These are phyloP conservation scores for Nicotiana benthamiana DNA, from an alignment of 257 asterid genomes.

Conservation along the genomic window DNA sequence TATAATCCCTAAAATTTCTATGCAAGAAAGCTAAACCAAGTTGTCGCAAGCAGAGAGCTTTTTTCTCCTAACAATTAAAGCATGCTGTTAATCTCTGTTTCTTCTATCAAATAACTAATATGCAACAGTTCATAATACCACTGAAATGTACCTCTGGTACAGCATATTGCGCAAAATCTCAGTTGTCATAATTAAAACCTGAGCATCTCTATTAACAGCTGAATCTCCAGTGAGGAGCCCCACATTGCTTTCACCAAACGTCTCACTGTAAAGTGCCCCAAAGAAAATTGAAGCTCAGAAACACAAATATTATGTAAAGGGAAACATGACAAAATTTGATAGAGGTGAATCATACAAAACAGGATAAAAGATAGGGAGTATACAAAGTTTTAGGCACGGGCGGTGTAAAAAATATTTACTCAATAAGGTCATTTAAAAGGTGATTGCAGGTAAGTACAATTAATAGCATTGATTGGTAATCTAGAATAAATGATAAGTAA, in stretches of 20 bases:
- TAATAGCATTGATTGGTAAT: too few species aligned
- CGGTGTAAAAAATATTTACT: too few species aligned
- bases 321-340: background rate
- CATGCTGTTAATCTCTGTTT: background rate
- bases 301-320: background rate
- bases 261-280: slow-evolving; percentile 47
- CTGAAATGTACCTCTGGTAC: slow-evolving; percentile 59
- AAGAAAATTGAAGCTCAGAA: background rate
- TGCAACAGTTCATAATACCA: slow-evolving; percentile 7
- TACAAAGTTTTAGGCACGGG: too few species aligned
- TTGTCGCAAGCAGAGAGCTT: background rate
- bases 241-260: slow-evolving; percentile 87
- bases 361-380: background rate
- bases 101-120: background rate
- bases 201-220: slow-evolving; percentile 94
- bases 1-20: background rate
- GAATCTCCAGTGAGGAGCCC: slow-evolving; percentile 99
- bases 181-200: slow-evolving; percentile 86
- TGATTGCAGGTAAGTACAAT: too few species aligned
- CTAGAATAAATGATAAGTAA: too few species aligned
- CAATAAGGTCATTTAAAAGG: too few species aligned
- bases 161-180: slow-evolving; percentile 97
- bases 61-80: background rate
- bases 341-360: background rate
- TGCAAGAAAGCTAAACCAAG: background rate